Evolutionary conservation across 345 rosid species (phyloP).

Genomic region (Raphanus raphanistrum): DNA sequence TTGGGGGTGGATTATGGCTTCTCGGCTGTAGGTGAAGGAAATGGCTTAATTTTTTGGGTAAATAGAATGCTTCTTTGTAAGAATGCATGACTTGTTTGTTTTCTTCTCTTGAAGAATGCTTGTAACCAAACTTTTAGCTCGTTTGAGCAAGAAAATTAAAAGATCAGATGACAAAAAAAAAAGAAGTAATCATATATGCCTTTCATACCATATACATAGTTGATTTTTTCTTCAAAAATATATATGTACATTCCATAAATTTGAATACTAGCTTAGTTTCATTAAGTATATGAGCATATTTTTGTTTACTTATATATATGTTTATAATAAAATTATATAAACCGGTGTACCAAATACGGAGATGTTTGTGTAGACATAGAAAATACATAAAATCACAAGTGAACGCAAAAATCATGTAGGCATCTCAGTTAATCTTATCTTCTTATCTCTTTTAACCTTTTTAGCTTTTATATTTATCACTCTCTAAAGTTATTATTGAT

Average conservation of each 20-base stretch:
- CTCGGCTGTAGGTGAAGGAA: too few relatives aligned
- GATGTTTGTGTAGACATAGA: not conserved
- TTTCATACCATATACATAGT: not conserved
- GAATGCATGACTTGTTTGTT: too few relatives aligned
- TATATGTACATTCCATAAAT: not conserved
- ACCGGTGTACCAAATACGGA: not conserved
- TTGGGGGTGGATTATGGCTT: too few relatives aligned
- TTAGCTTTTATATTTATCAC: not conserved
- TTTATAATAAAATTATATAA: not conserved
- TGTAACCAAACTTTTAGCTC: too few relatives aligned
- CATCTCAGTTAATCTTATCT: not conserved
- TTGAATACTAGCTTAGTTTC: not conserved
- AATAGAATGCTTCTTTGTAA: too few relatives aligned
- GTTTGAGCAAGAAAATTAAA: too few relatives aligned
- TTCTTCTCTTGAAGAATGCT: too few relatives aligned
- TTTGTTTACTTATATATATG: not conserved
- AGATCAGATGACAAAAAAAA: too few relatives aligned
- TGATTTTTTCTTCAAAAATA: not conserved
- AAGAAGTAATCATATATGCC: not conserved
- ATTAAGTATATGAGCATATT: not conserved
- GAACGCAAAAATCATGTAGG: not conserved
- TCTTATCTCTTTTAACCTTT: not conserved
- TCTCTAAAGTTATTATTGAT: not conserved
- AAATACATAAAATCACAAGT: not conserved
- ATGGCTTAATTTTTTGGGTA: too few relatives aligned